phyloP scores from a whole-genome alignment of 2,329 filamentous ascomycete genomes.

The Aspergillus sp. region DNA sequence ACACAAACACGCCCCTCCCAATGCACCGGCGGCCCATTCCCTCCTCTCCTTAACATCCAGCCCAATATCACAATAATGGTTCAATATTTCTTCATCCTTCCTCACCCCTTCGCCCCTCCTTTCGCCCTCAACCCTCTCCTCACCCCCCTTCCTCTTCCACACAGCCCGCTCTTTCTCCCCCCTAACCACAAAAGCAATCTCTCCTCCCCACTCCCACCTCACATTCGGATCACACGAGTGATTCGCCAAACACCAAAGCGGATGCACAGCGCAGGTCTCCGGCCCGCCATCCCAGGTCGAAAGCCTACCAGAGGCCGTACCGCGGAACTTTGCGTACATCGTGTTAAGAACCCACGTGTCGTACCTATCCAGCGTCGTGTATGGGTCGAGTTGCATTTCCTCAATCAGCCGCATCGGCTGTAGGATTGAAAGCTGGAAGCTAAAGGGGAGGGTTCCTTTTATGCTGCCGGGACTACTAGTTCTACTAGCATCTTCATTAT shows the following conservation, averaged over 20 bases:
- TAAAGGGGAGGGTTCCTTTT: slow-evolving; percentile 55
- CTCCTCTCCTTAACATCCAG: slow-evolving; percentile 76
- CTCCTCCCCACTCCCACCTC: slow-evolving; percentile 79
- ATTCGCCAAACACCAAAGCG: slow-evolving; percentile 94
- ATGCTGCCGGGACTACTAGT: not conserved
- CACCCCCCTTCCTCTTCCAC: slow-evolving; percentile 33
- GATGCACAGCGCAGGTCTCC: slow-evolving; percentile 90
- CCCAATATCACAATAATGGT: slow-evolving; percentile 89
- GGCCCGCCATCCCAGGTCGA: slow-evolving; percentile 75
- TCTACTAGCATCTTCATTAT: not conserved
- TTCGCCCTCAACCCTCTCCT: slow-evolving; percentile 15
- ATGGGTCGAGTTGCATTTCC: slow-evolving; percentile 64
- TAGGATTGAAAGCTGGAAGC: slow-evolving; percentile 59
- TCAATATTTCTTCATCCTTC: slow-evolving; percentile 80
- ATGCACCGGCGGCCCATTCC: slow-evolving; percentile 83
- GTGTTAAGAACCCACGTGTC: slow-evolving; percentile 75
- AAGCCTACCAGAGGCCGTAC: slow-evolving; percentile 83
- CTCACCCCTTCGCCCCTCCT: slow-evolving; percentile 58
- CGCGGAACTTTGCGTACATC: slow-evolving; percentile 87
- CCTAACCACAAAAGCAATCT: slow-evolving; percentile 41
- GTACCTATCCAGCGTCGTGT: slow-evolving; percentile 43
- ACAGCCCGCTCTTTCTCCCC: slow-evolving; percentile 34
- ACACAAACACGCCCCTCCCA: slow-evolving; percentile 90
- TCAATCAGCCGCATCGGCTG: slow-evolving; percentile 61
- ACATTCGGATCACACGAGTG: slow-evolving; percentile 96